phyloP scores from a whole-genome alignment of 75 land plant species.

The Cunninghamia lanceolata region DNA sequence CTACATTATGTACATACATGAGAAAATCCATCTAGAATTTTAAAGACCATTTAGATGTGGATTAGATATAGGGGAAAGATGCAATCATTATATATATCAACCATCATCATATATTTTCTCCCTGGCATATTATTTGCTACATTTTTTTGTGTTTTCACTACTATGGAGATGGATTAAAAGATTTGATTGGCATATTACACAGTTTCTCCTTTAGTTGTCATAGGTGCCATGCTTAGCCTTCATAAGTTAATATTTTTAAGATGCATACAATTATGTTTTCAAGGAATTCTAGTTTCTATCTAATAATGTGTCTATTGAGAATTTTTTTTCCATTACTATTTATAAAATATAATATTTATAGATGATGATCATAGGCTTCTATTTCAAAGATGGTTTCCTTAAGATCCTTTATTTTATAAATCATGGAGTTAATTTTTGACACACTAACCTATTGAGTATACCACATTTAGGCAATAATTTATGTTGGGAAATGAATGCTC shows the following conservation, averaged over 20 bases:
- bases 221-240: slow-evolving; percentile 51
- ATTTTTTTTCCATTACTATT: neutral
- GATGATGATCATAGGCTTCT: neutral
- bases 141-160: slow-evolving; percentile 83
- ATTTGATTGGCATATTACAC: slow-evolving; percentile 83
- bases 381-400: neutral
- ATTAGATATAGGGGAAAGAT: slow-evolving; percentile 51
- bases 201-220: slow-evolving; percentile 92
- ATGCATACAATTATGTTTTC: neutral
- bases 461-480: slow-evolving; percentile 75
- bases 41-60: too few relatives aligned
- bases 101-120: slow-evolving; percentile 56
- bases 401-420: neutral
- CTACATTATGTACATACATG: too few relatives aligned
- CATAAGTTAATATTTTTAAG: neutral
- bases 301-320: neutral
- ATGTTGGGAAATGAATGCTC: slow-evolving; percentile 97
- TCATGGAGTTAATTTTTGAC: neutral
- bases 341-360: neutral
- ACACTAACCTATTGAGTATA: neutral
- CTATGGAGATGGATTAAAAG: slow-evolving; percentile 87
- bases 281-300: neutral
- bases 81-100: slow-evolving; percentile 73
- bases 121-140: slow-evolving; percentile 62
- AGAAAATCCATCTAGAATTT: too few relatives aligned